Evolutionary conservation across 768 basidiomycete species (phyloP).

Genomic region (Serendipita indica): DNA sequence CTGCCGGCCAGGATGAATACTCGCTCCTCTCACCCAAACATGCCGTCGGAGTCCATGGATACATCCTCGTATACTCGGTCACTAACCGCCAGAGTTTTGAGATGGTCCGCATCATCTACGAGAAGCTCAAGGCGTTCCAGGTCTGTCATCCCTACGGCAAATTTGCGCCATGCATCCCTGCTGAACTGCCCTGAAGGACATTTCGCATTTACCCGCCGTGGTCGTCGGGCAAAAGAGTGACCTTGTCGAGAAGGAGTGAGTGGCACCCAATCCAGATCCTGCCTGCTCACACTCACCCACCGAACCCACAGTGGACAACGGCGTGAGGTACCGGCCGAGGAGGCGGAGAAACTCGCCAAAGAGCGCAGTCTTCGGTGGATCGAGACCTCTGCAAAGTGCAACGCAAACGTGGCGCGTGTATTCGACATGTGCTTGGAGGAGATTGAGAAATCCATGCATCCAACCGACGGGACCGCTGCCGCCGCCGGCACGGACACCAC

Average conservation of each 20-base stretch:
- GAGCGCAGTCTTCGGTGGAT: slow-evolving; percentile 63
- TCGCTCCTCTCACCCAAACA: slow-evolving; percentile 86
- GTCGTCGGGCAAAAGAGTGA: slow-evolving; percentile 2
- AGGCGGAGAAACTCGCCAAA: slow-evolving; percentile 62
- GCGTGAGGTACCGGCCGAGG: slow-evolving; percentile 61
- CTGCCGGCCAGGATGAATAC: slow-evolving; percentile 97
- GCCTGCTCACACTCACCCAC: slow-evolving; percentile 13
- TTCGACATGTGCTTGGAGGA: slow-evolving; percentile 74
- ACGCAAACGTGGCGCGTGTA: slow-evolving; percentile 71
- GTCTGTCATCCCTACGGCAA: slow-evolving; percentile 81
- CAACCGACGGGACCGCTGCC: not conserved
- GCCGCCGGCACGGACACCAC: not conserved
- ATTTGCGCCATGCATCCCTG: slow-evolving; percentile 91
- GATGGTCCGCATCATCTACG: slow-evolving; percentile 84
- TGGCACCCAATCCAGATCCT: slow-evolving; percentile 10
- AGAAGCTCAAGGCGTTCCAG: slow-evolving; percentile 83
- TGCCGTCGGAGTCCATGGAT: slow-evolving; percentile 94
- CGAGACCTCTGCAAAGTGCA: slow-evolving; percentile 79
- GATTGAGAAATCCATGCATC: slow-evolving; percentile 43
- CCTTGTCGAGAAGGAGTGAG: slow-evolving; percentile 11
- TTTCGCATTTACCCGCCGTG: slow-evolving; percentile 19
- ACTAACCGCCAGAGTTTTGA: slow-evolving; percentile 80
- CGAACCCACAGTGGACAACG: slow-evolving; percentile 24
- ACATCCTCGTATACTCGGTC: slow-evolving; percentile 91
- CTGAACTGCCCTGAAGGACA: slow-evolving; percentile 64